These are phyloP conservation scores for Ganoderma multipileum DNA, from an alignment of 1,284 basidiomycete genomes.

Conservation along the genomic window DNA sequence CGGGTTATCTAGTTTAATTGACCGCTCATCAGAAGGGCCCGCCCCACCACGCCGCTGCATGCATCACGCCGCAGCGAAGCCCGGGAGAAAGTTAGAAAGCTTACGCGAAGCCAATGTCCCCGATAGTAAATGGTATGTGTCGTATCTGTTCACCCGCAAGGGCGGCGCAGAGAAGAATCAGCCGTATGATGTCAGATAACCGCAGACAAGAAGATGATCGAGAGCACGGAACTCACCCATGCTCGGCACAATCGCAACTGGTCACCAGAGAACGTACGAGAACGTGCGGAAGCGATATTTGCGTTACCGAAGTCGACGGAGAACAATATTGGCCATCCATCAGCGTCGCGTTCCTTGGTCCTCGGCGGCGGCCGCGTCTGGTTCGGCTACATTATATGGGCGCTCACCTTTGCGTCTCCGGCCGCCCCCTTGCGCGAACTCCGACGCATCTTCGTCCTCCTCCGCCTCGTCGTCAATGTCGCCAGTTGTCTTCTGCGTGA, in stretches of 20 bases:
- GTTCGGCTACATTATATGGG: conserved; percentile 2
- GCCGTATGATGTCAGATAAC: conserved; percentile 34
- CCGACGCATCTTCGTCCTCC: conserved; percentile 58
- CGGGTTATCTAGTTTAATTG: conserved; percentile 69
- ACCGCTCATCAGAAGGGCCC: conserved; percentile 34
- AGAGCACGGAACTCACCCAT: conserved; percentile 32
- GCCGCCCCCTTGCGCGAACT: conserved; percentile 64
- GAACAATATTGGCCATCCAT: conserved; percentile 5
- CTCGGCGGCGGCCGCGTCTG: not conserved
- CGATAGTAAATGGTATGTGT: conserved; percentile 87
- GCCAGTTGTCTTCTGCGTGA: conserved; percentile 71
- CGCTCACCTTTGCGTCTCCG: conserved; percentile 76
- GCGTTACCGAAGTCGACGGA: conserved; percentile 1
- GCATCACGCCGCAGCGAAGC: conserved; percentile 19
- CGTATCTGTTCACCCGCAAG: conserved; percentile 57
- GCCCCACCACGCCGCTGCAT: not conserved
- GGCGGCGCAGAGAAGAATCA: conserved; percentile 12
- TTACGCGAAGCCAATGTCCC: conserved; percentile 83
- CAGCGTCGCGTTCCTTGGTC: conserved; percentile 3
- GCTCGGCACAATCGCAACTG: conserved; percentile 43
- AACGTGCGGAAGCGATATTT: not conserved
- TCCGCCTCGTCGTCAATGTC: conserved; percentile 80
- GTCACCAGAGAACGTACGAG: not conserved
- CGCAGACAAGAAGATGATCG: conserved; percentile 4
- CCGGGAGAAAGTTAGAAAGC: conserved; percentile 17